phyloP scores from a whole-genome alignment of 1,284 basidiomycete species.

The Rhodotorula sp. region DNA sequence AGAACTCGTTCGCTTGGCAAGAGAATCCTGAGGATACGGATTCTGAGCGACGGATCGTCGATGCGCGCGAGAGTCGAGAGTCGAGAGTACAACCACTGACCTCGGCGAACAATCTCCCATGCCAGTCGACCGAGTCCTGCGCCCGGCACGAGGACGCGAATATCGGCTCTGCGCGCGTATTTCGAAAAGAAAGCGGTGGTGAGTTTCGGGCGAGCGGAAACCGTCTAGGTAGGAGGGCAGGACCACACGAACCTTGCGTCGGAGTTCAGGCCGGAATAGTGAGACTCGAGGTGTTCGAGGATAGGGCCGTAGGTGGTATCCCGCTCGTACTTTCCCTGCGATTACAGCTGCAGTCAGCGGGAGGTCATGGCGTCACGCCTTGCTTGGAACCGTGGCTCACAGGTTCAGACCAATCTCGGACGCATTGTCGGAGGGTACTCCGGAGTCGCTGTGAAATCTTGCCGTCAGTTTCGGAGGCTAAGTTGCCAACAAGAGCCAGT shows the following conservation, averaged over 20 bases:
- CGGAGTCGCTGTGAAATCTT: constrained; percentile 80
- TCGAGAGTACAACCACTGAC: constrained; percentile 52
- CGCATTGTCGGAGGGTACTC: constrained; percentile 85
- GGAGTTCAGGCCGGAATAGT: constrained; percentile 61
- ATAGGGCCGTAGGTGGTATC: constrained; percentile 76
- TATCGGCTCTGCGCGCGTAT: constrained; percentile 53
- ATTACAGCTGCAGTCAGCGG: background rate
- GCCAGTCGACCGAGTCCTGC: constrained; percentile 81
- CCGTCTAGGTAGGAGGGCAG: background rate
- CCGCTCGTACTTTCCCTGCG: constrained; percentile 70
- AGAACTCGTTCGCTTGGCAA: constrained; percentile 78
- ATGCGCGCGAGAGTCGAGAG: too few species aligned
- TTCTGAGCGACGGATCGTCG: background rate
- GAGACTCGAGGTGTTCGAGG: constrained; percentile 66
- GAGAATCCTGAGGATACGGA: constrained; percentile 13
- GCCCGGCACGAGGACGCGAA: constrained; percentile 81
- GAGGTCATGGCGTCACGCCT: rapidly evolving
- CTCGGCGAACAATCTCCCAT: constrained; percentile 77
- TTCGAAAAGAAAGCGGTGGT: background rate
- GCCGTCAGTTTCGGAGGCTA: constrained; percentile 48
- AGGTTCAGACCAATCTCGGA: constrained; percentile 84
- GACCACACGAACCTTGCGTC: constrained; percentile 56
- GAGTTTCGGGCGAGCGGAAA: background rate
- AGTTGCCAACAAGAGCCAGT: rapidly evolving
- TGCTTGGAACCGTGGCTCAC: constrained; percentile 49